Base-by-base conservation (phyloP, 78 protist genomes). In the Protostelium mycophagum region DNA sequence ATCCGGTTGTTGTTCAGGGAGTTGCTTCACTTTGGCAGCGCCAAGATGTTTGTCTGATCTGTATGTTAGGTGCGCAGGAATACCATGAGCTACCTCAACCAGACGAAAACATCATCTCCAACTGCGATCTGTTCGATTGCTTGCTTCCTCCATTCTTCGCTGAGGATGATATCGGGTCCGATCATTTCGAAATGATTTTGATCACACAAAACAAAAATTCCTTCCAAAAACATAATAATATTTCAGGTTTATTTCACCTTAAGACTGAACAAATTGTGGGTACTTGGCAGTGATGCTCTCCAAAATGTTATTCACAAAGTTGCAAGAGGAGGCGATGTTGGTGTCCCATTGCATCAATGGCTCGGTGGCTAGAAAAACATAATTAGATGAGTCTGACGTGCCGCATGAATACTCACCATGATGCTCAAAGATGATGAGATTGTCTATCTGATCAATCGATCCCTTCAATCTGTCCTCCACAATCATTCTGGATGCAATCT, bases 401-500 rank as follows among this genome's bases (percentile, higher is more conserved):
- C 73, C 5, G 5, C 73, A 25, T 16, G 16, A 25, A 1, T 83
- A 37, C 83, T 92, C 94, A 37, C 91, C 90, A 35, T 28, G 63
- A 25, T 83, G 87, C 51, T 94, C 94, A 39, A 94, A 94, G 85
- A 90, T 84, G 88, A 94, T 89, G 28, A 94, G 83, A 34, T 91
- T 31, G 83, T 89, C 92, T 37, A 94, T 91, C 86, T 94, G 96
- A 85, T 94, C 96, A 83, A 94, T 94, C 9, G 93, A 38, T 36
- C 94, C 96, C 84, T 37, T 10, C 86, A 98, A 28, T n/a, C 99
- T 91, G 28, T 87, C 96, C 84, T 98, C 99, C 28, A 38, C 31
- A 38, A 98, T 92, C 99, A 98, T 98, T 34, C 89, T 89, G 0
- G 97, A 37, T 0, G 98, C 99, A 0, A 95, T 83, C 28, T 87